Conservation (phyloP, 768 basidiomycete species). For the Tubosaeta sp. region DNA sequence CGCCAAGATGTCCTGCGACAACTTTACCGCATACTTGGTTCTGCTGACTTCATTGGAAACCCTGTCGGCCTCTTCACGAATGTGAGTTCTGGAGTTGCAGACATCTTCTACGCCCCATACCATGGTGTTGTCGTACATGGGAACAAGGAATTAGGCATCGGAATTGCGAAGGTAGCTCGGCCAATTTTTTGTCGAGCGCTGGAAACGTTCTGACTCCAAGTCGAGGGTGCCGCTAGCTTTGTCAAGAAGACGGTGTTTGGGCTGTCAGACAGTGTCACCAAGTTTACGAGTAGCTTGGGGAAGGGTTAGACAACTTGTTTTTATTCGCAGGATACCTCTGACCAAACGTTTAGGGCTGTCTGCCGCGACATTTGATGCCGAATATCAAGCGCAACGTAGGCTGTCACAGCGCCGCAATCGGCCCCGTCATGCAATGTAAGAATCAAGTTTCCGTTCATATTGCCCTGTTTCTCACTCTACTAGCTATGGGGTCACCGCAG, state of each 20-base stretch:
- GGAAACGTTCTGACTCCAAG: slow-evolving; percentile 11
- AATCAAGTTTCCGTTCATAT: background rate
- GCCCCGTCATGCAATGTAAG: slow-evolving; percentile 92
- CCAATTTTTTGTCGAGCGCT: background rate
- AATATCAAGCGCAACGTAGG: slow-evolving; percentile 87
- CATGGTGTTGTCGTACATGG: slow-evolving; percentile 96
- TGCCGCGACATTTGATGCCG: slow-evolving; percentile 93
- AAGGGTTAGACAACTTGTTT: slow-evolving; percentile 56
- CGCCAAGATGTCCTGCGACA: slow-evolving; percentile 91
- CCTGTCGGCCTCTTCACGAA: slow-evolving; percentile 98
- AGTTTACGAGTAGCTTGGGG: slow-evolving; percentile 94
- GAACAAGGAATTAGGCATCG: slow-evolving; percentile 88
- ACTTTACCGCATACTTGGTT: slow-evolving; percentile 94
- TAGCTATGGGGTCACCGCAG: slow-evolving; percentile 94
- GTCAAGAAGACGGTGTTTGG: slow-evolving; percentile 99
- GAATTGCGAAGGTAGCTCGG: slow-evolving; percentile 77
- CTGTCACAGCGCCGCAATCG: slow-evolving; percentile 90
- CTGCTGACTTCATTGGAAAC: slow-evolving; percentile 94
- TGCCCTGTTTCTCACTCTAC: background rate
- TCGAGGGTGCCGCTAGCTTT: slow-evolving; percentile 91
- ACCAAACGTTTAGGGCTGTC: slow-evolving; percentile 65
- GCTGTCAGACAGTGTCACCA: slow-evolving; percentile 93
- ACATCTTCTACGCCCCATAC: slow-evolving; percentile 99
- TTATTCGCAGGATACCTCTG: background rate
- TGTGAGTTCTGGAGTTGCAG: slow-evolving; percentile 94